A percentile compares a stretch with the other conserved stretches of the same genome.
These are phyloP conservation scores for Mucor piriformis DNA, from an alignment of 371 early-diverging fungal species.

Conservation along the genomic window DNA sequence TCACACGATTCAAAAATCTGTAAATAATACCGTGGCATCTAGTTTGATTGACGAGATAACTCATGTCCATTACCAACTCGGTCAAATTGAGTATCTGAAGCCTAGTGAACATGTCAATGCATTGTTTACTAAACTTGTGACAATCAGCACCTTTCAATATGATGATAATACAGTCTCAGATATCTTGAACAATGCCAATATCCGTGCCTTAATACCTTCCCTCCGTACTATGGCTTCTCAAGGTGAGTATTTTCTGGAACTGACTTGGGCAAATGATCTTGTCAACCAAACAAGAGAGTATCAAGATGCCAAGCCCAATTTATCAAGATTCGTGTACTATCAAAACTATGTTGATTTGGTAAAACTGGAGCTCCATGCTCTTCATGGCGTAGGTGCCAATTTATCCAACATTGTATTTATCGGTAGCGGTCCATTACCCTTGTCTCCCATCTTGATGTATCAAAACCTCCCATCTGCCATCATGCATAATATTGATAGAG, in stretches of 20 bases:
- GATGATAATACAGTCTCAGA: constrained; percentile 3
- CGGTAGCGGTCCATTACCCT: constrained; percentile 51
- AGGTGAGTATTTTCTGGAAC: constrained; percentile 38
- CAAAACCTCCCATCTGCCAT: constrained; percentile 9
- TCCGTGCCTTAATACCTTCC: constrained; percentile 7
- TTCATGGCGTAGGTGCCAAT: constrained; percentile 31
- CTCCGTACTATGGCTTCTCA: constrained; percentile 29
- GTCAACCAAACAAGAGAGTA: not conserved
- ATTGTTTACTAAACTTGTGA: constrained; percentile 35
- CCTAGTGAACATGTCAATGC: constrained; percentile 32
- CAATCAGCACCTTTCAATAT: constrained; percentile 22
- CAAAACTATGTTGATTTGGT: constrained; percentile 44
- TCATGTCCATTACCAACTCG: constrained; percentile 16
- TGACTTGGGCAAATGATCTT: constrained; percentile 26
- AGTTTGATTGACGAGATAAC: constrained; percentile 26
- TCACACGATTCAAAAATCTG: not conserved
- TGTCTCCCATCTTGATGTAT: constrained; percentile 42
- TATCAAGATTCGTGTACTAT: constrained; percentile 38
- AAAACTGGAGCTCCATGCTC: constrained; percentile 35
- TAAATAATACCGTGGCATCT: not conserved
- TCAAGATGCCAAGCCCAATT: not conserved
- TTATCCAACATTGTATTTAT: constrained; percentile 34
- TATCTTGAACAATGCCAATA: constrained; percentile 20
- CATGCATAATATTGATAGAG: constrained; percentile 35
- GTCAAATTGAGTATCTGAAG: not conserved